Percentiles rank a stretch among this genome's conserved stretches.
Conservation (phyloP, 345 rosid genomes). For the Stellera chamaejasme region DNA sequence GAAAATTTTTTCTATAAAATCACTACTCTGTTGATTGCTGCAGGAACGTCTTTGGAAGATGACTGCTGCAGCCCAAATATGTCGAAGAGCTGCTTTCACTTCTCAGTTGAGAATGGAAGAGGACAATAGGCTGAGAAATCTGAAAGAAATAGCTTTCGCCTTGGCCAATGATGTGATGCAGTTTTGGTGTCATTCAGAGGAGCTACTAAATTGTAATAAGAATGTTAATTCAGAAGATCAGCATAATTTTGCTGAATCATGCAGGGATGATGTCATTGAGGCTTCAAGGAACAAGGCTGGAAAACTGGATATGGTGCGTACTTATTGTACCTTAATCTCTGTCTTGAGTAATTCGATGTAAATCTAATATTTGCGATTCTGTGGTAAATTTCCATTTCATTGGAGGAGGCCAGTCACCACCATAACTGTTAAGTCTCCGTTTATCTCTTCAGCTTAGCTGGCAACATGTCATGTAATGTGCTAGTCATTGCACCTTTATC, state of each 20-base stretch:
- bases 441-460: no score
- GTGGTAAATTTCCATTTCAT: no score
- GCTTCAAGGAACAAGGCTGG: conserved; percentile 25
- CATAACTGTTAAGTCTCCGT: no score
- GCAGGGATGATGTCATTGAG: conserved; percentile 19
- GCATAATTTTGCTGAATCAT: conserved; percentile 20
- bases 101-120: conserved; percentile 53
- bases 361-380: no score
- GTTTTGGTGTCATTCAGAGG: conserved; percentile 77
- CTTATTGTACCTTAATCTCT: conserved; percentile 10
- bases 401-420: no score
- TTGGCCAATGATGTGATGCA: conserved; percentile 79
- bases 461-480: no score
- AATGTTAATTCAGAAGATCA: conserved; percentile 19
- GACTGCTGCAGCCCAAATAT: conserved; percentile 93
- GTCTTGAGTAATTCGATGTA: no score
- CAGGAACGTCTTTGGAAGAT: conserved; percentile 99
- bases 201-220: conserved; percentile 30
- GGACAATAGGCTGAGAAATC: conserved; percentile 37
- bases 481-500: no score
- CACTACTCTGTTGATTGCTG: conserved; percentile 9
- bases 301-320: conserved; percentile 30
- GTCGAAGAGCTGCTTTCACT: conserved; percentile 57
- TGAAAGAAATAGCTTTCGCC: conserved; percentile 51
- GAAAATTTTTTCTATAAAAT: conserved; percentile 1